A percentile compares a stretch with the other conserved stretches of the same genome.
Conservation (phyloP, 2,329 filamentous ascomycete species). For the Arthrocladium fulminans region DNA sequence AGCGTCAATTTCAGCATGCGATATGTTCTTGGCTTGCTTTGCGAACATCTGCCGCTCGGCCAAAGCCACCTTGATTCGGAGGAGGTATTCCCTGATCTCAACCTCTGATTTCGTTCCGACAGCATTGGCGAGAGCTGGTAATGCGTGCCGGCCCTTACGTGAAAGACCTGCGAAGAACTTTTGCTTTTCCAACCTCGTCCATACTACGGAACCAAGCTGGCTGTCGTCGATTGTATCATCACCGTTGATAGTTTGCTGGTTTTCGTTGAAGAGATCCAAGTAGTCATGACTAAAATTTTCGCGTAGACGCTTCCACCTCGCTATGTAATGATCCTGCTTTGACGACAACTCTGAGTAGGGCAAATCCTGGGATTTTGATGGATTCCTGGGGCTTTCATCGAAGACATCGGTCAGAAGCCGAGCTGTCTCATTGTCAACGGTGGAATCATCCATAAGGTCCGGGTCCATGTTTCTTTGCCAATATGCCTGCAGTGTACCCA, state of each 20-base stretch:
- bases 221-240: slow-evolving; percentile 30
- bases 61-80: slow-evolving; percentile 48
- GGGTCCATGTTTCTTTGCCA: background rate
- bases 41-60: slow-evolving; percentile 33
- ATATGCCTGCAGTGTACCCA: too few relatives aligned
- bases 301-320: slow-evolving; percentile 19
- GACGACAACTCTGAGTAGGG: background rate
- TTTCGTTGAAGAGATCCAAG: slow-evolving; percentile 45
- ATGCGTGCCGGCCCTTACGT: slow-evolving; percentile 54
- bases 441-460: background rate
- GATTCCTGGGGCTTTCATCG: background rate
- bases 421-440: background rate
- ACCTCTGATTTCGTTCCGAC: slow-evolving; percentile 63
- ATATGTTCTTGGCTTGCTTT: slow-evolving; percentile 31
- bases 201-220: slow-evolving; percentile 61
- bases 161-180: slow-evolving; percentile 58
- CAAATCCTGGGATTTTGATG: background rate
- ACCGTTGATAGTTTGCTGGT: slow-evolving; percentile 38
- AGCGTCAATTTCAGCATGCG: slow-evolving; percentile 54
- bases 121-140: slow-evolving; percentile 52
- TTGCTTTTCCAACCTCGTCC: slow-evolving; percentile 64
- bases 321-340: slow-evolving; percentile 1
- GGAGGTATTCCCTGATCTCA: slow-evolving; percentile 64
- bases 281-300: slow-evolving; percentile 42
- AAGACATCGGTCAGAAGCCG: background rate